Percentiles rank a stretch among this genome's conserved stretches.
phyloP scores from a whole-genome alignment of 2,329 filamentous ascomycete genomes.

The Aspergillus sp. region DNA sequence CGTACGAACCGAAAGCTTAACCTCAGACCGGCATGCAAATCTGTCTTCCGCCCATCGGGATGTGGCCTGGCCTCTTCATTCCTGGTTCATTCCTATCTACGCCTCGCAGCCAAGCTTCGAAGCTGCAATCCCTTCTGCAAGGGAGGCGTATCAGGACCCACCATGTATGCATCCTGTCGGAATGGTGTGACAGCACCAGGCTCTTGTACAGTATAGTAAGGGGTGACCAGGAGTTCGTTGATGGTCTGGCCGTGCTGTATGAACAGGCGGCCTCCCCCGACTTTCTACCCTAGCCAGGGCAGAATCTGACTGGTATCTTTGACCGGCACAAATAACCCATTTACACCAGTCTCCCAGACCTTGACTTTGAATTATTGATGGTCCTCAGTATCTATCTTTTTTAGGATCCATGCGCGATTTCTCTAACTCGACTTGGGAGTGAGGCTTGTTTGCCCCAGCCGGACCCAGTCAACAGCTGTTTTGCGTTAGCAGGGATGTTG shows the following conservation, averaged over 20 bases:
- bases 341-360: neutral
- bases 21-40: neutral
- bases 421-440: neutral
- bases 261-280: neutral
- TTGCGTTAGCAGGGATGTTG: constrained; percentile 29
- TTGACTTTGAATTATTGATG: neutral
- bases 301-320: neutral
- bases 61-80: neutral
- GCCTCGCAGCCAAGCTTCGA: constrained; percentile 8
- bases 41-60: neutral
- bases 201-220: neutral
- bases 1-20: neutral
- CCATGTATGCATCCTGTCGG: neutral
- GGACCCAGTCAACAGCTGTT: neutral
- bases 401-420: neutral
- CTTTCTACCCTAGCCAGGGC: neutral
- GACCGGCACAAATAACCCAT: neutral
- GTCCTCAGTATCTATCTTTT: neutral
- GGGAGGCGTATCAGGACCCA: constrained; percentile 8
- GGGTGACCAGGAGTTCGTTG: neutral
- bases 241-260: neutral
- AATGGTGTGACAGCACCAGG: neutral
- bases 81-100: neutral
- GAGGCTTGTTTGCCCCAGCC: neutral
- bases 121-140: constrained; percentile 9